These are phyloP conservation scores for Colletotrichum lini DNA, from an alignment of 2,329 filamentous ascomycete genomes.

Conservation along the genomic window DNA sequence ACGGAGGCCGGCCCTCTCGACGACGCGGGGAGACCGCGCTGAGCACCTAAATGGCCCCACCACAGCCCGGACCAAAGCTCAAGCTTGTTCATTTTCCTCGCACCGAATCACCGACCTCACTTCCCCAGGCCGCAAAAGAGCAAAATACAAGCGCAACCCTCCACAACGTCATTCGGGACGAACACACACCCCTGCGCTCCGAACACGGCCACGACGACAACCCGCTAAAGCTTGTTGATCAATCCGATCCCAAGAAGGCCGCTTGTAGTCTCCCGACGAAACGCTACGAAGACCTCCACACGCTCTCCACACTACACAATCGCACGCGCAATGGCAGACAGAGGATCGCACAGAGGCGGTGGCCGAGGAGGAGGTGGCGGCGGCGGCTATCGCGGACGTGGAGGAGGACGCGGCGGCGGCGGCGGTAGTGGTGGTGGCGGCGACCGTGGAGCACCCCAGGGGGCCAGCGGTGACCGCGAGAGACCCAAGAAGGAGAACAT, in stretches of 20 bases:
- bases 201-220: not conserved
- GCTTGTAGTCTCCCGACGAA: not conserved
- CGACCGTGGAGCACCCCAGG: slow-evolving; percentile 53
- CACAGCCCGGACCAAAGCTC: slow-evolving; percentile 37
- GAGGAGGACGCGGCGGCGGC: slow-evolving; percentile 59
- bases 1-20: slow-evolving; percentile 17
- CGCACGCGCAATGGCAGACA: slow-evolving; percentile 62
- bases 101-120: slow-evolving; percentile 19
- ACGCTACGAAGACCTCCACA: not conserved
- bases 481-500: slow-evolving; percentile 99
- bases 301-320: not conserved
- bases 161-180: slow-evolving; percentile 18
- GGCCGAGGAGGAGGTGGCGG: slow-evolving; percentile 59
- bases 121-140: not conserved
- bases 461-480: slow-evolving; percentile 65
- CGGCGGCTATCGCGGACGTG: slow-evolving; percentile 62
- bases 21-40: not conserved
- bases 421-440: slow-evolving; percentile 57
- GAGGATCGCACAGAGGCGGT: slow-evolving; percentile 63
- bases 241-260: not conserved
- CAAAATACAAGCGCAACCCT: slow-evolving; percentile 40
- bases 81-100: slow-evolving; percentile 35
- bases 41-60: slow-evolving; percentile 19
- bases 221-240: not conserved
- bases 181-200: not conserved